Percentiles rank a stretch among this genome's conserved stretches.
Conservation (phyloP, 768 basidiomycete genomes). For the Naganishia onofrii region DNA sequence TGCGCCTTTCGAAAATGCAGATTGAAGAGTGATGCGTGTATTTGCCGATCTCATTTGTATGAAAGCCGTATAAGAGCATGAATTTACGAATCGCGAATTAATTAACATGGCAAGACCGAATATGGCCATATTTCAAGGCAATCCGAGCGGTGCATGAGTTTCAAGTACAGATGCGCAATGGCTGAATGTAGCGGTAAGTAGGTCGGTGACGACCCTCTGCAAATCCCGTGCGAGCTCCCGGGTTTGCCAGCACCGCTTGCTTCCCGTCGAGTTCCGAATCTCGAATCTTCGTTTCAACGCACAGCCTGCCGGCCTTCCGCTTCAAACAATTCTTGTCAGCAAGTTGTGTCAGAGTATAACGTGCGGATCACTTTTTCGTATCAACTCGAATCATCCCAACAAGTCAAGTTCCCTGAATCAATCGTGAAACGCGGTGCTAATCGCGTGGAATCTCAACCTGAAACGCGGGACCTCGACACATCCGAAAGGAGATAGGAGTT, state of each 20-base stretch:
- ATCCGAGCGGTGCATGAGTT: background rate
- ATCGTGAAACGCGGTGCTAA: background rate
- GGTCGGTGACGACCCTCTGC: too few relatives aligned
- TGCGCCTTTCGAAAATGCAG: background rate
- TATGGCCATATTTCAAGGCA: background rate
- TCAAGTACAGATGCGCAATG: background rate
- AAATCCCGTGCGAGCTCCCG: too few relatives aligned
- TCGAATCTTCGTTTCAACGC: too few relatives aligned
- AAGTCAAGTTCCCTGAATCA: background rate
- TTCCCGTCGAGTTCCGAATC: too few relatives aligned
- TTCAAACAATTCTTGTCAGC: too few relatives aligned
- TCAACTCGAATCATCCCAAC: background rate
- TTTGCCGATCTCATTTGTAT: background rate
- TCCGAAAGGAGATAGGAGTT: background rate
- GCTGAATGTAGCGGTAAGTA: background rate
- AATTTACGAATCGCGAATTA: background rate
- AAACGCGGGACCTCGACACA: background rate
- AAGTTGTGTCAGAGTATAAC: too few relatives aligned
- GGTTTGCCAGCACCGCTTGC: too few relatives aligned
- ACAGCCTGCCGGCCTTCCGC: too few relatives aligned
- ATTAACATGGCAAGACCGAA: background rate
- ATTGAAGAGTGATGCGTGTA: constrained; percentile 9
- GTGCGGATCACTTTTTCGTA: too few relatives aligned
- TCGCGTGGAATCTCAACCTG: constrained; percentile 1
- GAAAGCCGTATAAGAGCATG: background rate